Conservation (phyloP, 495 filamentous ascomycete genomes). For the Penicillium fimorum region DNA sequence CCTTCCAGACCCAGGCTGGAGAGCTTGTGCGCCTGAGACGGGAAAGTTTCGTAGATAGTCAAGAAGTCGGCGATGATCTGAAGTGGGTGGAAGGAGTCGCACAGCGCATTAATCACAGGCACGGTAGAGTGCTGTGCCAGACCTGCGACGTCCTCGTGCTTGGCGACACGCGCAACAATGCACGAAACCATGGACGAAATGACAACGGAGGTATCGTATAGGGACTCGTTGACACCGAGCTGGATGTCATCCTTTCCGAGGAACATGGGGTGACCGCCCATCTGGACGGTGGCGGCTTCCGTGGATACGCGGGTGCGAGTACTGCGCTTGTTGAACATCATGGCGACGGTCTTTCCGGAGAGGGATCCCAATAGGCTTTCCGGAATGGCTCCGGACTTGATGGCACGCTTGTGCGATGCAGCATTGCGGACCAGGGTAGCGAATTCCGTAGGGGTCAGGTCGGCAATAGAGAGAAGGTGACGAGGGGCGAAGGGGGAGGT, state of each 20-base stretch:
- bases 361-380: conserved; percentile 54
- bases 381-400: conserved; percentile 70
- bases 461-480: conserved; percentile 87
- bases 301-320: conserved; percentile 91
- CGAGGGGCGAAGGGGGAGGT: conserved; percentile 59
- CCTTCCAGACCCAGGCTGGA: conserved; percentile 69
- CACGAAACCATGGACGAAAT: conserved; percentile 90
- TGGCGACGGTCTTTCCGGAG: conserved; percentile 78
- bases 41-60: conserved; percentile 78
- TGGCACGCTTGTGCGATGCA: conserved; percentile 65
- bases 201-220: conserved; percentile 84
- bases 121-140: conserved; percentile 79
- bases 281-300: conserved; percentile 75
- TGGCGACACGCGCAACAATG: conserved; percentile 84
- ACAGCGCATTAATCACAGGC: conserved; percentile 93
- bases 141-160: conserved; percentile 75
- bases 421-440: conserved; percentile 80
- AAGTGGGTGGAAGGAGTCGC: conserved; percentile 83
- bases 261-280: conserved; percentile 96
- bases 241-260: conserved; percentile 93
- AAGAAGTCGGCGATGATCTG: conserved; percentile 92
- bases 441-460: conserved; percentile 77
- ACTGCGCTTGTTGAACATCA: conserved; percentile 94
- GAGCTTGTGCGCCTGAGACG: conserved; percentile 40
- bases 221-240: conserved; percentile 89